Base-by-base conservation (phyloP, 1,284 basidiomycete species). In the Takashimella koratensis region DNA sequence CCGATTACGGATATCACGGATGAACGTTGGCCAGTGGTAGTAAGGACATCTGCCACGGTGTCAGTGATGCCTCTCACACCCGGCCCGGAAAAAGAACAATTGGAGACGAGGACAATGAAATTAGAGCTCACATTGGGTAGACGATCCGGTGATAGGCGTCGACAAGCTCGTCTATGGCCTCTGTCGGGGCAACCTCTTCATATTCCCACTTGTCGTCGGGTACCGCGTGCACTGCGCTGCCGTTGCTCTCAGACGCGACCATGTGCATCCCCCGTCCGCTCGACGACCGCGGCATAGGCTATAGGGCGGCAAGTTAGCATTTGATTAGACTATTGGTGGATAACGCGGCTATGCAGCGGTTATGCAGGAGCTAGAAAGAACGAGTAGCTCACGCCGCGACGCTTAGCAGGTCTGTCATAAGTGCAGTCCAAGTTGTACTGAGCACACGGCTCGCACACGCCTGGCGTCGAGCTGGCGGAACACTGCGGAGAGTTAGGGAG, bases 11-110 rank as follows among this genome's bases (percentile, higher is more conserved):
- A 75, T 53, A 19, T 67, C 50, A 2, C 42, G 36, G 4, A 52
- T 49, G 53, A 73, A 71, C 0, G 69, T 64, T 3, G 74, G 73
- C 68, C 73, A 74, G 57, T 76, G 74, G 49, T 73, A 74, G 59
- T 66, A 71, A 8, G 64, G 60, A 44, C 67, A 59, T 27, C 71
- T 73, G 48, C 22, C 8, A 22, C 20, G 27, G 23, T n/a, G 16
- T 46, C 27, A 47, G 26, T 36, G 30, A 36, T 8, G 30, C 10
- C 16, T 36, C 16, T 36, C 16, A 8, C 30, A 36, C 8, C 16
- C 10, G 30, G 8, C 8, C 30, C 16, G 16, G 30, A 16, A 36
- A n/a, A n/a, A n/a, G n/a, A n/a, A n/a, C n/a, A n/a, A n/a, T n/a
- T n/a, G n/a, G n/a, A n/a, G n/a, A n/a, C n/a, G 30, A 36, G 16